Evolutionary conservation across 345 rosid species (phyloP).

Genomic region (Brassica juncea): DNA sequence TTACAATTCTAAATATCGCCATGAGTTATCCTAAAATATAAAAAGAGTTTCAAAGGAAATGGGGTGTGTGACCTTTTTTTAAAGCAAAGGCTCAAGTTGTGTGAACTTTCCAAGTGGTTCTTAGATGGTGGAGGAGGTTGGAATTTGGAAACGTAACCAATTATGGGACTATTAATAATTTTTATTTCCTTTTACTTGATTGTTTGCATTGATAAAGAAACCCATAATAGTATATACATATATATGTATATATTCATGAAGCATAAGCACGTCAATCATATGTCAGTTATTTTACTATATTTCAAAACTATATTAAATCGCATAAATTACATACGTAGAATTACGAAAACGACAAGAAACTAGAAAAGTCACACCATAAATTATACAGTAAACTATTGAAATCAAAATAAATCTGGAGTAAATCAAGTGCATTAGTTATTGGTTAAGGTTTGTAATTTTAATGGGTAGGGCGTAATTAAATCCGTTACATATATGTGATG

Average conservation of each 20-base stretch:
- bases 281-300: too few species aligned
- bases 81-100: constrained; percentile 40
- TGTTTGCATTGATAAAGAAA: neutral
- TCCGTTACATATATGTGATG: too few species aligned
- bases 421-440: neutral
- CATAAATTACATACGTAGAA: neutral
- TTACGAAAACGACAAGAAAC: neutral
- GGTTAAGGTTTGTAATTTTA: neutral
- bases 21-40: constrained; percentile 29
- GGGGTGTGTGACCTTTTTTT: constrained; percentile 25
- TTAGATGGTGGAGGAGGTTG: constrained; percentile 35
- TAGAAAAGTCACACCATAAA: neutral
- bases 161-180: constrained; percentile 3
- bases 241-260: neutral
- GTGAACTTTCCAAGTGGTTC: constrained; percentile 44
- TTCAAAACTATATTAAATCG: neutral
- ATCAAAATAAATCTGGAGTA: neutral
- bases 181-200: neutral
- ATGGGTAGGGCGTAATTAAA: too few species aligned
- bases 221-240: too few species aligned
- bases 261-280: neutral
- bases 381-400: neutral
- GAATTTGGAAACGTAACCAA: constrained; percentile 29
- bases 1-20: constrained; percentile 28
- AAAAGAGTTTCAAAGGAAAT: constrained; percentile 32